Percentiles rank a stretch among this genome's conserved stretches.
These are phyloP conservation scores for Halophytophthora batemanensis DNA, from an alignment of 352 stramenopile species.

Conservation along the genomic window DNA sequence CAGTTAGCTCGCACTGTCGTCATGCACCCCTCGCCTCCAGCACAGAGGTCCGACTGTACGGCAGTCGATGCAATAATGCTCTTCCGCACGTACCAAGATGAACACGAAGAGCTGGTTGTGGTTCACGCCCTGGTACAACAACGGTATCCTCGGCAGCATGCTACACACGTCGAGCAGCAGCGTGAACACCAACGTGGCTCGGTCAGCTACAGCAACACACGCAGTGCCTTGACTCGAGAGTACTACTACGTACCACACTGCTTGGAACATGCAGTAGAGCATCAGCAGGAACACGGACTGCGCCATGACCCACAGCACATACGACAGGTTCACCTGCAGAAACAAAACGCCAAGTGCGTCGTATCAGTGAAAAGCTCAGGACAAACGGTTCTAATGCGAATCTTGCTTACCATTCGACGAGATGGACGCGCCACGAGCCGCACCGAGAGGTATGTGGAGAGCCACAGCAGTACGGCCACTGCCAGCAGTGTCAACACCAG, in stretches of 20 bases:
- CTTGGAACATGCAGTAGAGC: constrained; percentile 55
- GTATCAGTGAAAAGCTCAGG: not conserved
- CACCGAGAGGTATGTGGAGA: constrained; percentile 57
- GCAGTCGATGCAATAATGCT: not conserved
- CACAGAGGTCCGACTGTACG: not conserved
- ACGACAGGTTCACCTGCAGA: constrained; percentile 68
- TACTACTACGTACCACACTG: constrained; percentile 43
- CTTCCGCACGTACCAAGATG: constrained; percentile 42
- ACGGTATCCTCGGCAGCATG: constrained; percentile 55
- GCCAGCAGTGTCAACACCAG: constrained; percentile 41
- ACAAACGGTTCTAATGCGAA: not conserved
- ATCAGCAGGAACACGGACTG: constrained; percentile 56
- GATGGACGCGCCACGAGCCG: constrained; percentile 59
- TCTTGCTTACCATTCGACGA: constrained; percentile 60
- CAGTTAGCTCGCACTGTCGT: too few species aligned
- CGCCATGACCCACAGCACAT: constrained; percentile 75
- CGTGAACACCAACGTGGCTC: too few species aligned
- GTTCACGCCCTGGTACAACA: constrained; percentile 72
- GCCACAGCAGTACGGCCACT: constrained; percentile 37
- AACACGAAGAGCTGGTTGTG: constrained; percentile 87
- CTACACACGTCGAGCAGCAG: too few species aligned
- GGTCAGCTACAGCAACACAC: constrained; percentile 1
- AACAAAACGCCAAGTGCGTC: not conserved
- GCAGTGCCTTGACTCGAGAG: not conserved
- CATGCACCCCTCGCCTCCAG: too few species aligned